phyloP scores from a whole-genome alignment of 2,329 filamentous ascomycete species.

The Cordyceps pruinosa region DNA sequence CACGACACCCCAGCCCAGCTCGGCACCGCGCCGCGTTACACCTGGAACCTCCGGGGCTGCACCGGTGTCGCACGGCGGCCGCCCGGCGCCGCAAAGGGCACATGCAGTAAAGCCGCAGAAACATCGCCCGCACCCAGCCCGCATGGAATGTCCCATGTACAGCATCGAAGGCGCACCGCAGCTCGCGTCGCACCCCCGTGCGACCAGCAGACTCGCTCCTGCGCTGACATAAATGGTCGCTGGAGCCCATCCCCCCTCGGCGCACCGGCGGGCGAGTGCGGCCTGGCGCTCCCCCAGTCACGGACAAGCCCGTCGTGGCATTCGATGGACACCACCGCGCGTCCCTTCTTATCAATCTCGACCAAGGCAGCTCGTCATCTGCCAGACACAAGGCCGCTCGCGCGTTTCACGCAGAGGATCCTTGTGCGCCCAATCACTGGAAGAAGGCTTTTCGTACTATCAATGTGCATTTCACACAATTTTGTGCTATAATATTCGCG shows the following conservation, averaged over 20 bases:
- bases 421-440: not conserved
- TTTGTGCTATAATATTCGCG: slow-evolving; percentile 3
- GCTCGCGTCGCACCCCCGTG: slow-evolving; percentile 1
- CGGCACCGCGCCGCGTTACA: not conserved
- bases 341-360: not conserved
- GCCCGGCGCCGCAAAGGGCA: not conserved
- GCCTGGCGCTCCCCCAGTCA: not conserved
- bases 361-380: not conserved
- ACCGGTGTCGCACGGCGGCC: not conserved
- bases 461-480: not conserved
- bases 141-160: not conserved
- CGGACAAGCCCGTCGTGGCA: not conserved
- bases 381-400: not conserved
- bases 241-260: not conserved
- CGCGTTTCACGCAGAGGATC: not conserved
- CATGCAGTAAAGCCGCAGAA: not conserved
- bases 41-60: not conserved
- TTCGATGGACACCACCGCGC: not conserved
- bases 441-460: not conserved
- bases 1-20: not conserved
- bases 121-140: not conserved
- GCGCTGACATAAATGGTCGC: not conserved
- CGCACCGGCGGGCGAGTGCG: too few species aligned
- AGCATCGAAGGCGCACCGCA: not conserved
- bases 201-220: not conserved